Evolutionary conservation across 2,329 filamentous ascomycete genomes (phyloP), one percentile per base, ranked within the genome.

Genomic region (Neofusicoccum cordaticola): DNA sequence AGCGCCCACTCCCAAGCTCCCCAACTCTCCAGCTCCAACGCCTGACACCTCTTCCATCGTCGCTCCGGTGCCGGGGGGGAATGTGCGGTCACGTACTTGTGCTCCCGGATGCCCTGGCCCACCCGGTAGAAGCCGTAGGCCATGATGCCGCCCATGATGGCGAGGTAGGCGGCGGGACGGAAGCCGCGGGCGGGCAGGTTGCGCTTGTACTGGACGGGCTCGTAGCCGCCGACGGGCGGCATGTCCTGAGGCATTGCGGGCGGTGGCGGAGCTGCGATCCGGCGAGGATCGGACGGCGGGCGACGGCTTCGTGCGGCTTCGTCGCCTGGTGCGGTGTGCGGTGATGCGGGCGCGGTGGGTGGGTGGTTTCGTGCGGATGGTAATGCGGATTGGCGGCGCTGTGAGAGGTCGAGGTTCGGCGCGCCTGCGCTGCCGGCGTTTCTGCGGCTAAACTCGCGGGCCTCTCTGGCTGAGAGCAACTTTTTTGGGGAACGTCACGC

Each of bases 151-250:
- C 87, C 90, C 78, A 92, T 88, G 68, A 88, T 91, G 71, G 91
- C 76, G 69, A 98, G 85, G 77, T 97, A 88, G 67, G 88, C 86
- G 56, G 88, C 85, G 17, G 95, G 94, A 66, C 90, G 89, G 86
- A 98, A 96, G 72, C 94, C 94, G 74, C 90, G 90, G 68, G 91
- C 88, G 69, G 95, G 95, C 68, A 99, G 84, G 82, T 98, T 98
- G 80, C 95, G 90, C 88, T 96, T 96, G 85, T 97, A 99, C 83
- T 99, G 95, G 70, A 99, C 90, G 80, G 94, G 90, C 79, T 88
- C 90, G 81, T 99, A 99, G 85, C 95, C 95, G 84, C 94, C 95
- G 76, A 82, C 79, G 73, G 95, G 95, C 83, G 95, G 95, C 88
- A 99, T 92, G 85, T 99, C 95, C 86, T 98, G 93, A 84, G 91